Conservation (phyloP, 768 basidiomycete genomes). For the Hygrocybe punicea region DNA sequence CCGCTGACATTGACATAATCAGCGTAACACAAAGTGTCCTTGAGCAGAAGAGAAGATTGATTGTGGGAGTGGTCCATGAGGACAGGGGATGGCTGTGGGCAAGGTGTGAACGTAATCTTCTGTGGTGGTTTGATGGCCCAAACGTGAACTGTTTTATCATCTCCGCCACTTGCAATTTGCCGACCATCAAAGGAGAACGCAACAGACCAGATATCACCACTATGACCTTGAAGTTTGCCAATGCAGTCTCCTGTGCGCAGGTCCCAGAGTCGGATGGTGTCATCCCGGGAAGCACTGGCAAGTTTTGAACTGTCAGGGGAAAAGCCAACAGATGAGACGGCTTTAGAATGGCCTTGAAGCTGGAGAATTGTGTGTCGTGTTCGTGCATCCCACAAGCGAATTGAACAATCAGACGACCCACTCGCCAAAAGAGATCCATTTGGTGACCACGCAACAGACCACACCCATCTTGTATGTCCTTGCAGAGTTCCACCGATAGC, state of each 20-base stretch:
- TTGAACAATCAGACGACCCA: background rate
- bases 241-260: background rate
- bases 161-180: constrained; percentile 18
- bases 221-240: background rate
- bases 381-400: too few species aligned
- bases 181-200: constrained; percentile 26
- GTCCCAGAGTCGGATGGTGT: constrained; percentile 4
- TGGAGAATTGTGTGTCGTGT: too few species aligned
- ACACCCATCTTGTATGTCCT: background rate
- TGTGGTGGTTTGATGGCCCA: too few species aligned
- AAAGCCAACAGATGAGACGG: constrained; percentile 1
- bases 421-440: background rate
- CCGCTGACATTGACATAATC: background rate
- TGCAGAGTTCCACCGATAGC: background rate
- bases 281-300: constrained; percentile 3
- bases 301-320: background rate
- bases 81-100: too few species aligned
- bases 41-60: too few species aligned
- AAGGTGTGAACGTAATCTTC: too few species aligned
- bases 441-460: background rate
- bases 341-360: constrained; percentile 2
- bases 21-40: background rate
- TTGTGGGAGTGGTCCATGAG: too few species aligned
- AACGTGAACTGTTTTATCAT: constrained; percentile 14
- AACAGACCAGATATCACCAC: constrained; percentile 15